A percentile compares a stretch with the other conserved stretches of the same genome.
phyloP scores from a whole-genome alignment of 768 basidiomycete genomes.

The Paxillus involutus region DNA sequence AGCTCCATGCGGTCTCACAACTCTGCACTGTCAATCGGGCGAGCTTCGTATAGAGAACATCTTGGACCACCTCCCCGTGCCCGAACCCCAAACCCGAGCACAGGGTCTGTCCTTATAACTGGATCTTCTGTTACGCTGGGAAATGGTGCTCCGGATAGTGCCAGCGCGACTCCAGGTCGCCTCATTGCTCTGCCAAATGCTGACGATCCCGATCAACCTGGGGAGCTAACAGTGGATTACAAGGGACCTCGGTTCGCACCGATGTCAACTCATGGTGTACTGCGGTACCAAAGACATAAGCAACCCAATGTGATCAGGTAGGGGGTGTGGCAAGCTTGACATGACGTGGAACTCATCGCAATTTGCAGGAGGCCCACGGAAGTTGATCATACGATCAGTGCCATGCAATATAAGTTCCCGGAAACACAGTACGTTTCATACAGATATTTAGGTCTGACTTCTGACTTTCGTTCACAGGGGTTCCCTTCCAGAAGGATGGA shows the following conservation, averaged over 20 bases:
- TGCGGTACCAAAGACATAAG: slow-evolving; percentile 9
- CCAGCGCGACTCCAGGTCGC: not conserved
- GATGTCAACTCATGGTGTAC: no score
- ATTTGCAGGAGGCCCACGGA: slow-evolving; percentile 1
- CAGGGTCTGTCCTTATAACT: not conserved
- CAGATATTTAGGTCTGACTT: not conserved
- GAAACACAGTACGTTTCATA: slow-evolving; percentile 17
- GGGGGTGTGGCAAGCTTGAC: not conserved
- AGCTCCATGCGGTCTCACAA: slow-evolving; percentile 2
- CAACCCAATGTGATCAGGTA: slow-evolving; percentile 8
- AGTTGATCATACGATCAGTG: slow-evolving; percentile 7
- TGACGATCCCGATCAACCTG: slow-evolving; percentile 10
- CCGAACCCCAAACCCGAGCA: slow-evolving; percentile 1
- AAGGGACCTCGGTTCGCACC: slow-evolving; percentile 9
- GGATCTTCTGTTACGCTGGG: not conserved
- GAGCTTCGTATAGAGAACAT: slow-evolving; percentile 21
- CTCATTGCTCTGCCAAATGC: not conserved
- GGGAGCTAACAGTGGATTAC: not conserved
- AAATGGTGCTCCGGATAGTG: not conserved
- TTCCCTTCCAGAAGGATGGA: slow-evolving; percentile 40
- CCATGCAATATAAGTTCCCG: slow-evolving; percentile 18
- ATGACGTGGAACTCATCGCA: not conserved
- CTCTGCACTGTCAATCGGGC: slow-evolving; percentile 19
- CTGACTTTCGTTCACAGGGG: slow-evolving; percentile 6
- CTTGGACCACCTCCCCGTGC: slow-evolving; percentile 11